Base-by-base conservation (phyloP, 331 rosid genomes). In the Quercus tomentella region DNA sequence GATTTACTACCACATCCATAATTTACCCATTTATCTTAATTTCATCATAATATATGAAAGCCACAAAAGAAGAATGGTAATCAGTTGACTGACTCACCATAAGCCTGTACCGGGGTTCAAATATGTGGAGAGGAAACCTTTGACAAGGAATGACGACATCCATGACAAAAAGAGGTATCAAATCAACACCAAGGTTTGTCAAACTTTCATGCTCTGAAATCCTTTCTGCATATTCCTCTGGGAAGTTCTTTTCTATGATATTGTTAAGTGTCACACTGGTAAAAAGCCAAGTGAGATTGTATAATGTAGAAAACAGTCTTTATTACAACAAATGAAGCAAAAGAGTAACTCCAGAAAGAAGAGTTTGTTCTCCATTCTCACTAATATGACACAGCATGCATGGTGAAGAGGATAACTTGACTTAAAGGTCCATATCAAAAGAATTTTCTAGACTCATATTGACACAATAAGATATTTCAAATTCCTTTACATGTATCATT, bases 121-220 rank as follows among this genome's bases (percentile, higher is more conserved):
- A 96, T 86, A 96, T 96, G 88, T 96, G 80, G 73, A 96, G 93
- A 6, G 96, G 94, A 72, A 96, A 89, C 84, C 87, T 96, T 85
- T 96, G 99, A 88, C 97, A 90, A 16, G 99, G 99, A 60, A 96
- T 85, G 81, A 91, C 97, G 69, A 90, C 98, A 85, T 96, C 99
- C 99, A 96, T 96, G 84, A 96, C 99, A 90, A 96, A 96, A 65
- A 96, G 99, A 77, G 99, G 99, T 76, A 96, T 83, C 85, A 90
- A 85, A 86, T 96, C 98, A 54, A 85, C 92, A 67, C 94, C 97
- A 69, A 74, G 57, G 72, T 84, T 90, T 71, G 85, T 86, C 89
- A 90, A 82, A 81, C 84, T 87, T 22, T 90, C 94, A 73, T 90
- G 83, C 82, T 96, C 99, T 83, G 86, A 83, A 87, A 86, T 92